These are phyloP conservation scores for Trametes hirsuta DNA, from an alignment of 1,284 basidiomycete species.

Conservation along the genomic window DNA sequence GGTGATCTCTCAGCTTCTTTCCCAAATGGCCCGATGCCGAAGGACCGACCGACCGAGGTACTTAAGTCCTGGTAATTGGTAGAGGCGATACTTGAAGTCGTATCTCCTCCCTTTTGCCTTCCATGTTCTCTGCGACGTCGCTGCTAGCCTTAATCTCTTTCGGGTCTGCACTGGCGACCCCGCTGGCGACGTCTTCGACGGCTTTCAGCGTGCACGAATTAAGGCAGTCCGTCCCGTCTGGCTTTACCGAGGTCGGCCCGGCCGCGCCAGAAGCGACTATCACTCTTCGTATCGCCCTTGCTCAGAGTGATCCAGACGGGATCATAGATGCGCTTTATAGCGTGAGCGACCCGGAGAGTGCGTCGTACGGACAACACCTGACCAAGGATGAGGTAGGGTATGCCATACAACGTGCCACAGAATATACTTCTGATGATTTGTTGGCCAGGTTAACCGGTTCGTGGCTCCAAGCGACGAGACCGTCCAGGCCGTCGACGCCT, in stretches of 20 bases:
- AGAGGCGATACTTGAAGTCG: no score
- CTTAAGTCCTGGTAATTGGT: no score
- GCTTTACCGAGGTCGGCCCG: constrained; percentile 30
- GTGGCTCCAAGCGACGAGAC: constrained; percentile 39
- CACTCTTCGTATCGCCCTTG: constrained; percentile 37
- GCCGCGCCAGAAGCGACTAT: constrained; percentile 30
- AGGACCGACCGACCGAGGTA: no score
- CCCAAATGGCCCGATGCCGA: no score
- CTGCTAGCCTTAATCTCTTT: neutral
- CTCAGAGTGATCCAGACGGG: constrained; percentile 35
- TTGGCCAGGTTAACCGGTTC: constrained; percentile 39
- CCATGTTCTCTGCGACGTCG: neutral
- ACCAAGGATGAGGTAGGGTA: constrained; percentile 34
- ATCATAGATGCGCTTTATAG: constrained; percentile 38
- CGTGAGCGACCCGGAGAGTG: constrained; percentile 36
- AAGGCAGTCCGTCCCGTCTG: constrained; percentile 25
- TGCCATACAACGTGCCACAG: neutral
- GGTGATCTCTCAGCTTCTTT: no score
- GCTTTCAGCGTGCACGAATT: constrained; percentile 32
- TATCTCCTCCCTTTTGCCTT: neutral
- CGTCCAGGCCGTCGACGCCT: constrained; percentile 38
- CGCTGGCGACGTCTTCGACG: neutral
- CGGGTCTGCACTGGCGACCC: neutral
- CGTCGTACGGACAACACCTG: constrained; percentile 34
- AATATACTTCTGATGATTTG: neutral